Base-by-base conservation (phyloP, 169 alveolate genomes). In the Hepatocystis sp. region DNA sequence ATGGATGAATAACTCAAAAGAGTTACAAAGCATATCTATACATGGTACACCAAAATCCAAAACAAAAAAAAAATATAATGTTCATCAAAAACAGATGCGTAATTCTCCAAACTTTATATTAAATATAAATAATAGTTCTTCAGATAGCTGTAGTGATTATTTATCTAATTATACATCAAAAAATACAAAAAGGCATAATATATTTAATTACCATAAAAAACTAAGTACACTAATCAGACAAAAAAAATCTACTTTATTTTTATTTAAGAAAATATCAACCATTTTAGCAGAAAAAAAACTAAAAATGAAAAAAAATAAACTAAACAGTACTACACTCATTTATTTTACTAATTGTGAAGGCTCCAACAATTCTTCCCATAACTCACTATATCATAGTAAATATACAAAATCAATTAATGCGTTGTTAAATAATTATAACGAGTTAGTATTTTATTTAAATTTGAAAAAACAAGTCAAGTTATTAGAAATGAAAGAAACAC, bases 261-360 rank as follows among this genome's bases (percentile, higher is more conserved):
- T 36, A 10, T 36, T 36, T 5, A 5, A 36, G 47, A 36, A 36
- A 10, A 10, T 36, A 36, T 36, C 47, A 7, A 7, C 47, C 10
- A 5, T 36, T 81, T 34, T 49, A 68, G 40, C 4, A 40, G 36
- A 40, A 81, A 64, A 81, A 52, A 51, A 76, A 40, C 4, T 17
- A 65, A 66, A 44, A 36, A 36, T 36, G n/a, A 63, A 51, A 47
- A 61, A 63, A 7, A 34, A 34, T 36, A 27, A 28, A 28, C n/a
- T 61, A 40, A 28, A 49, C 28, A 71, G 27, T 36, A 28, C 30
- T 28, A 27, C 15, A 10, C 15, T 19, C 25, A 39, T 49, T 81
- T 81, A 81, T 44, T 42, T 81, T 17, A 49, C 67, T 5, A 65
- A 51, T 65, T 81, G 89, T 36, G 67, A 63, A 36, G 19, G 63